phyloP scores from a whole-genome alignment of 2,329 filamentous ascomycete species.

The Aspergillus spinulosporus region DNA sequence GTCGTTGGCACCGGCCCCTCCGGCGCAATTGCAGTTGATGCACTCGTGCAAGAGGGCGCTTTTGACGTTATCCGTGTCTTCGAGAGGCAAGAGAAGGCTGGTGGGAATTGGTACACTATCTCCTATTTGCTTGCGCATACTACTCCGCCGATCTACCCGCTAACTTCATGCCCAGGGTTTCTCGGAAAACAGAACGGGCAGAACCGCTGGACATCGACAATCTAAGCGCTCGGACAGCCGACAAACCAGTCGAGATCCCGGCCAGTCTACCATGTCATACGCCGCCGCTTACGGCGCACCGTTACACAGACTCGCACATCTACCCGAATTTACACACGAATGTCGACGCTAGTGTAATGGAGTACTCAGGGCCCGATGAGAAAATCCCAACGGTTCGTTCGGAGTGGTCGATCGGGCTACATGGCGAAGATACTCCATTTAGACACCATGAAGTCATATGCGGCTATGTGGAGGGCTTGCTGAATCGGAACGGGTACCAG shows the following conservation, averaged over 20 bases:
- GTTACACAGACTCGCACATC: conserved; percentile 60
- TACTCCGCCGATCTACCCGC: background rate
- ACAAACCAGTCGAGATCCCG: conserved; percentile 52
- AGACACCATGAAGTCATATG: conserved; percentile 60
- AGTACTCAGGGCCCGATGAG: conserved; percentile 55
- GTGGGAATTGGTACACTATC: conserved; percentile 60
- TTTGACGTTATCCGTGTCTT: conserved; percentile 64
- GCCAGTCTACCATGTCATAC: conserved; percentile 49
- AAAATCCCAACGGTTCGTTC: conserved; percentile 50
- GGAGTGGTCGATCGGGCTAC: conserved; percentile 46
- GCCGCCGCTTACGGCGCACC: conserved; percentile 45
- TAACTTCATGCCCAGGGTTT: conserved; percentile 27
- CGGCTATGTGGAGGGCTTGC: conserved; percentile 57
- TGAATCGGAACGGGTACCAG: conserved; percentile 56
- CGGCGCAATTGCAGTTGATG: conserved; percentile 62
- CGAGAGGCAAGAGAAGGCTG: conserved; percentile 59
- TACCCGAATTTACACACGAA: conserved; percentile 68
- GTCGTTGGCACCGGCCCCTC: conserved; percentile 63
- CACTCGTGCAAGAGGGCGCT: conserved; percentile 57
- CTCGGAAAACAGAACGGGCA: conserved; percentile 38
- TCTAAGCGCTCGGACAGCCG: conserved; percentile 53
- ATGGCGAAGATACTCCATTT: conserved; percentile 62
- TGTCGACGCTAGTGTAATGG: conserved; percentile 60
- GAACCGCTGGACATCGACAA: conserved; percentile 48
- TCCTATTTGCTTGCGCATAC: background rate